A percentile compares a stretch with the other conserved stretches of the same genome.
These are phyloP conservation scores for Podospora conica DNA, from an alignment of 495 filamentous ascomycete species.

Conservation along the genomic window DNA sequence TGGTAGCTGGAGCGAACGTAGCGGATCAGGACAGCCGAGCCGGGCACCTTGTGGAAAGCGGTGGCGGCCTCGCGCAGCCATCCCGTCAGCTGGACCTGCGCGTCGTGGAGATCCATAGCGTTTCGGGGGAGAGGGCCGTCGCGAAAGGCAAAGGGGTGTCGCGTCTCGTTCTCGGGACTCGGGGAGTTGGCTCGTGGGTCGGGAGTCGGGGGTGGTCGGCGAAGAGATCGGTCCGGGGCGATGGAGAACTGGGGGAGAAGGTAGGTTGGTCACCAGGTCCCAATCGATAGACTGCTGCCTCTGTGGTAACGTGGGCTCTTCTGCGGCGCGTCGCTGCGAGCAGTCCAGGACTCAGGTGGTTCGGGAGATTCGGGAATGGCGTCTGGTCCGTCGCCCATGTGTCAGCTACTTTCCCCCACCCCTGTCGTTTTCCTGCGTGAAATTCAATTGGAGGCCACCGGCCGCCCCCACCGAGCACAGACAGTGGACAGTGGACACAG, in stretches of 20 bases:
- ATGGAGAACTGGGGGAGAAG: neutral
- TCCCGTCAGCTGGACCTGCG: slow-evolving; percentile 60
- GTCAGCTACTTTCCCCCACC: neutral
- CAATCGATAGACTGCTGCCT: neutral
- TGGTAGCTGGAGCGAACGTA: slow-evolving; percentile 97
- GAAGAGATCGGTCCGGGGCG: neutral
- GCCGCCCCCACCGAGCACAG: neutral
- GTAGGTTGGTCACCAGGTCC: neutral
- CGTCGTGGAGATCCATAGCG: slow-evolving; percentile 75
- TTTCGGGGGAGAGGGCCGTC: neutral
- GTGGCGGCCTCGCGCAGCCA: slow-evolving; percentile 59
- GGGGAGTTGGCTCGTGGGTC: no score
- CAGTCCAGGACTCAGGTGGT: no score
- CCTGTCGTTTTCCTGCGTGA: neutral
- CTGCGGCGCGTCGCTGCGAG: neutral
- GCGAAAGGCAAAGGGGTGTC: neutral
- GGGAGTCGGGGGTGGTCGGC: neutral
- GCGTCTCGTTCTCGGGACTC: neutral
- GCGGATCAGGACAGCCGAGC: slow-evolving; percentile 86
- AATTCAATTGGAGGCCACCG: neutral
- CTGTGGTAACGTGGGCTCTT: neutral
- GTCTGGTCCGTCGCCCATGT: neutral
- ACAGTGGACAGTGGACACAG: no score
- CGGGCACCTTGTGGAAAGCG: slow-evolving; percentile 82
- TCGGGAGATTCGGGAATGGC: slow-evolving; percentile 1